phyloP scores from a whole-genome alignment of 768 basidiomycete genomes.

The Macrolepiota dolichaula region DNA sequence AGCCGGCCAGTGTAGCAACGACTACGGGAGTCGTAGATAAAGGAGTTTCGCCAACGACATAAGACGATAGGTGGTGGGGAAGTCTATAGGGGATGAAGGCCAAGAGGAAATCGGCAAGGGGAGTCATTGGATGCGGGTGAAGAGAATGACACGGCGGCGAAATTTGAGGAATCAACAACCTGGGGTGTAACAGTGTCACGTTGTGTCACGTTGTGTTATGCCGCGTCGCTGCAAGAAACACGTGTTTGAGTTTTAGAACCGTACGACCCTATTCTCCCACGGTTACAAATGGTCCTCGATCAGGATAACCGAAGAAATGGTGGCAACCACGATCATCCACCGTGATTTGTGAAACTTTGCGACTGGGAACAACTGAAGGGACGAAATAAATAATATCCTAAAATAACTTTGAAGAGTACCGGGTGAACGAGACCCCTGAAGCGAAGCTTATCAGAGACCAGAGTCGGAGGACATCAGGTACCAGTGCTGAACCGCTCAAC shows the following conservation, averaged over 20 bases:
- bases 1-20: conserved; percentile 62
- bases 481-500: too few species aligned
- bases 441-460: too few species aligned
- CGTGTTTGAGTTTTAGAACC: conserved; percentile 4
- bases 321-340: too few species aligned
- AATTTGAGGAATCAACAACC: conserved; percentile 26
- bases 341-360: too few species aligned
- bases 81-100: conserved; percentile 53
- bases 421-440: too few species aligned
- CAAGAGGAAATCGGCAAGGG: conserved; percentile 72
- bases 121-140: conserved; percentile 50
- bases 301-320: too few species aligned
- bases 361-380: too few species aligned
- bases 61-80: conserved; percentile 55
- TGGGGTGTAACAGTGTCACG: conserved; percentile 17
- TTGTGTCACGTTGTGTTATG: conserved; percentile 21
- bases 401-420: too few species aligned
- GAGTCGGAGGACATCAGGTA: too few species aligned
- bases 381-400: too few species aligned
- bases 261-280: too few species aligned
- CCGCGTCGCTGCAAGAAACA: neutral
- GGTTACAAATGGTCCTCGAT: too few species aligned
- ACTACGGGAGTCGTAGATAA: conserved; percentile 81
- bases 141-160: conserved; percentile 23
- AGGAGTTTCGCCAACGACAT: conserved; percentile 74